Base-by-base conservation (phyloP, 805 yeast species). In the Yamadazyma laniorum region DNA sequence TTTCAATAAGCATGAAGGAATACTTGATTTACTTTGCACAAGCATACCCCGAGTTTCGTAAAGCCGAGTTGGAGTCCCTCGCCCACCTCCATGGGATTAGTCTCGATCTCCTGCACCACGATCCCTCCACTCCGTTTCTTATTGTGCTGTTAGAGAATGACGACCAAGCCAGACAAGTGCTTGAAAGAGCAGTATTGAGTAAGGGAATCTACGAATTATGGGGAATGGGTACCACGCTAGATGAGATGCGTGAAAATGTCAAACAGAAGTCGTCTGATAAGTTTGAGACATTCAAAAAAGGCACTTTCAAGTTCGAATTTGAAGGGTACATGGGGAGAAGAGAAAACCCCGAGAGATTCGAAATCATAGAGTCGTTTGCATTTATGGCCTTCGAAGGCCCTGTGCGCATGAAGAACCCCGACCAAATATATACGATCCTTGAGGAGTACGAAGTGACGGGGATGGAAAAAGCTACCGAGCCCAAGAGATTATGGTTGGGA, bases 1-100 rank as follows among this genome's bases (percentile, higher is more conserved):
- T 34, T 34, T 13, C 26, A 28, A 19, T n/a, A 8, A 29, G n/a
- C n/a, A 72, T 72, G 76, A 75, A 72, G 59, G 71, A 75, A 38
- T 93, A 87, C 53, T 58, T 91, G 33, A 67, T 93, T n/a, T 79
- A 83, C 54, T 72, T 93, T 55, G 96, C 96, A 3, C 96, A 90
- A 61, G 75, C 82, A 29, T 89, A 88, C 54, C 79, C 82, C 35
- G 73, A 76, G 42, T 91, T 91, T 61, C 71, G 98, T 34, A 62
- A 63, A 25, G 86, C 95, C 0, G 99, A 91, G 61, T 63, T 93
- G 25, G 88, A 84, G 50, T 82, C 97, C 0, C 62, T 93, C 31
- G 97, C 97, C 0, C 80, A 77, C 23, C 59, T 85, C 36, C 63
- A 75, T 46, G 62, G 63, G 13, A 63, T 93, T 3, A 37, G 61